Base-by-base conservation (phyloP, 1,139 yeast species). In the Nadsonia starkeyi-henricii region DNA sequence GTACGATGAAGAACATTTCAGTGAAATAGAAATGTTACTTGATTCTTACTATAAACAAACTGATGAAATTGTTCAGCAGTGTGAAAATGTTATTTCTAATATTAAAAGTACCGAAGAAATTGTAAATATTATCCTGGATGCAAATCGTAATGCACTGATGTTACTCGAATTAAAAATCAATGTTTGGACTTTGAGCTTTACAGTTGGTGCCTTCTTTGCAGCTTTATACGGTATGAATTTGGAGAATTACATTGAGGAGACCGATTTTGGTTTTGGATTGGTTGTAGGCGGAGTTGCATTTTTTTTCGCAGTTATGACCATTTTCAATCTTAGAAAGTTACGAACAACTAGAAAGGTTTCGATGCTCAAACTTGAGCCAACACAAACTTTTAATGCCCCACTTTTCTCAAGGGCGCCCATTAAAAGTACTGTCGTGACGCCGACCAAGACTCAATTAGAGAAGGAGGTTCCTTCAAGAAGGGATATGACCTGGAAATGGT, bases 171-270 rank as follows among this genome's bases (percentile, higher is more conserved):
- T 91, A 55, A 81, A 85, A 58, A 78, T 89, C 42, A 79, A 96
- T 0, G 83, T 91, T 39, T 86, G 86, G 53, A 84, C 97, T 0
- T 65, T 91, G 43, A 95, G 95, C 0, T 73, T 81, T 55, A 79
- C 95, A 1, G 83, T 88, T 15, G 95, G 95, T 1, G 81, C 83
- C 15, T 67, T 81, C 43, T 63, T 83, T 18, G 77, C 89, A 1
- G 96, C 96, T 1, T 71, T 91, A 51, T 91, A 86, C 62, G 98
- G 98, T 42, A 91, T 91, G 98, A 91, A 91, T 62, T 69, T 91
- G 62, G 85, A 85, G 58, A 91, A 89, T 61, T 86, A 79, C 60
- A 79, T 89, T 13, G 98, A 91, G 62, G 95, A 88, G 26, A 73
- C 85, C 2, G 63, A 69, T 18, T 63, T 69, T 48, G 93, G 93